These are phyloP conservation scores for Diaporthe citriasiana DNA, from an alignment of 2,329 filamentous ascomycete species.

Conservation along the genomic window DNA sequence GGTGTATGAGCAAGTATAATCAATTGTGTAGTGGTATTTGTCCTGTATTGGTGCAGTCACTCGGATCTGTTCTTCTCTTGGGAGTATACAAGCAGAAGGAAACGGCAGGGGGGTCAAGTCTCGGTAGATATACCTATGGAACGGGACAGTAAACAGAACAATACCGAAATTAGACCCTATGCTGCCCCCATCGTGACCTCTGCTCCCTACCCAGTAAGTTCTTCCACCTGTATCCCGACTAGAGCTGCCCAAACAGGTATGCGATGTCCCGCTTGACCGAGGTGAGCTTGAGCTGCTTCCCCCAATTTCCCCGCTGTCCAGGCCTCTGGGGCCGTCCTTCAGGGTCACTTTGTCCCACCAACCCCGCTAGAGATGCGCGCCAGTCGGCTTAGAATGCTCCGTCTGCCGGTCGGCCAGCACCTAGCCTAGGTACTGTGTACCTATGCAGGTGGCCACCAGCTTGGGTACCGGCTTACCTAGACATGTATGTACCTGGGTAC, in stretches of 20 bases:
- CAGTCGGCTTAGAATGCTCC: conserved; percentile 42
- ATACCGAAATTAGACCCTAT: conserved; percentile 15
- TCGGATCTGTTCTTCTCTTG: background rate
- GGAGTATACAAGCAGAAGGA: background rate
- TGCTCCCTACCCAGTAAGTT: conserved; percentile 9
- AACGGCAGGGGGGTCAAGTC: background rate
- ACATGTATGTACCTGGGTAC: conserved; percentile 9
- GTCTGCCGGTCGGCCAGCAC: conserved; percentile 12
- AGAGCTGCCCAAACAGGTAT: conserved; percentile 15
- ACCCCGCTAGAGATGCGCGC: conserved; percentile 39
- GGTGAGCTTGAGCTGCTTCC: conserved; percentile 4
- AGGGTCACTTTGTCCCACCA: conserved; percentile 24
- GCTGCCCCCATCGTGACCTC: conserved; percentile 35
- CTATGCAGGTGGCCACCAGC: no score
- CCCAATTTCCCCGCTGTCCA: conserved; percentile 37
- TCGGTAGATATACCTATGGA: conserved; percentile 9
- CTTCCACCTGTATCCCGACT: conserved; percentile 27
- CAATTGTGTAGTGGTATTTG: background rate
- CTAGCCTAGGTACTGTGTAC: background rate
- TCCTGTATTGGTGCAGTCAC: background rate
- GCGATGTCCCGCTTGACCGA: conserved; percentile 35
- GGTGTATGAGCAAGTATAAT: background rate
- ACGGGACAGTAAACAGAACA: conserved; percentile 11
- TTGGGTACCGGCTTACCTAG: no score
- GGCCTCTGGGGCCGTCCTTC: conserved; percentile 3